Percentiles rank a stretch among this genome's conserved stretches.
Evolutionary conservation across 1,139 yeast genomes (phyloP).

Genomic region (Taphrina wiesneri): DNA sequence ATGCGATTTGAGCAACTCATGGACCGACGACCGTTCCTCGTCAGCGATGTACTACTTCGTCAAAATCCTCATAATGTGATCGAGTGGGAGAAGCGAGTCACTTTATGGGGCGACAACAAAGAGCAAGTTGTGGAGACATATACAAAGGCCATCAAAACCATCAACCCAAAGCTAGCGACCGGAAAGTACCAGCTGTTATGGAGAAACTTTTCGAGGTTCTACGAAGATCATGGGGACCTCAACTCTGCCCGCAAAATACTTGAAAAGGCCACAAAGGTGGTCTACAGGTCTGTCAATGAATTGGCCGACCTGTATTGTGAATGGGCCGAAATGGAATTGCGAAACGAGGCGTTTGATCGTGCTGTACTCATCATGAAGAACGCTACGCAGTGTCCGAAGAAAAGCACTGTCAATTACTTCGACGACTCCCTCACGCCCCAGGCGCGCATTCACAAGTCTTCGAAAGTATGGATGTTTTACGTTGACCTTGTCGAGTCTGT

Average conservation of each 20-base stretch:
- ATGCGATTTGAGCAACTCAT: constrained; percentile 59
- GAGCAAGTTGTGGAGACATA: constrained; percentile 57
- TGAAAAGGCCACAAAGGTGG: constrained; percentile 69
- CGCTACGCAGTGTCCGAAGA: constrained; percentile 54
- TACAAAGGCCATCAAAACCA: constrained; percentile 65
- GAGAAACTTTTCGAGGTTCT: constrained; percentile 67
- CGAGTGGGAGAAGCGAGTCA: constrained; percentile 67
- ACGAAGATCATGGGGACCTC: constrained; percentile 58
- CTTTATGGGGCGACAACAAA: constrained; percentile 49
- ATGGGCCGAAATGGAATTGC: constrained; percentile 70
- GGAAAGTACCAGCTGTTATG: constrained; percentile 55
- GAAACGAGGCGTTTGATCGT: constrained; percentile 52
- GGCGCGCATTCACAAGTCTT: constrained; percentile 59
- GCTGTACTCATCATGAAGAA: constrained; percentile 58
- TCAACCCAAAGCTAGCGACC: constrained; percentile 61
- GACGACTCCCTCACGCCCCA: constrained; percentile 59
- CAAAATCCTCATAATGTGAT: constrained; percentile 63
- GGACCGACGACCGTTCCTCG: constrained; percentile 55
- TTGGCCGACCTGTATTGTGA: constrained; percentile 65
- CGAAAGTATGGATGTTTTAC: constrained; percentile 70
- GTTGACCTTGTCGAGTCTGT: constrained; percentile 70
- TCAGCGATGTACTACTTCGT: constrained; percentile 67
- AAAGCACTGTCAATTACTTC: constrained; percentile 46
- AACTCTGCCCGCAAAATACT: constrained; percentile 65
- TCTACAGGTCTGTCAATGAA: constrained; percentile 63